These are phyloP conservation scores for Solanum hybrid DNA, from an alignment of 305 asterid genomes.

Conservation along the genomic window DNA sequence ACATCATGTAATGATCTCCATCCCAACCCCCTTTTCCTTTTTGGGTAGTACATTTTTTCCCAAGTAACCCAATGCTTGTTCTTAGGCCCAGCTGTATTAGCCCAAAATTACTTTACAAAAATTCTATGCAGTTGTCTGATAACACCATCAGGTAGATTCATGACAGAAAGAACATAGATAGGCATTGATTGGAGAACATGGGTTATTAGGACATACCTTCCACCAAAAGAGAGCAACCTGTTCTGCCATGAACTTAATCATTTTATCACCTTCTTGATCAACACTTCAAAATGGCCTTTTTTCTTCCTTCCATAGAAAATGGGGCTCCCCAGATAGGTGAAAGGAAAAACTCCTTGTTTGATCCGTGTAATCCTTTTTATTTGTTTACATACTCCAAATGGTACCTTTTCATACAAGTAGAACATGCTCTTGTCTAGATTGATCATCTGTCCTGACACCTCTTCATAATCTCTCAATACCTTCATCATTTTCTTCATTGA, in stretches of 20 bases:
- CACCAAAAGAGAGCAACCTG: background rate
- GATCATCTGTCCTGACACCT: background rate
- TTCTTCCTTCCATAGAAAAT: background rate
- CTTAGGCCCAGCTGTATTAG: background rate
- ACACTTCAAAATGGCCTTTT: background rate
- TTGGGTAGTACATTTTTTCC: background rate
- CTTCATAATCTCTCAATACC: background rate
- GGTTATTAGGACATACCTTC: background rate
- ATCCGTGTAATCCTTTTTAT: no score
- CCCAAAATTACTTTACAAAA: background rate
- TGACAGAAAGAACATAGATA: background rate
- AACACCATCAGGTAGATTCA: background rate
- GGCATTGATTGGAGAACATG: background rate
- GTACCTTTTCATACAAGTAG: background rate
- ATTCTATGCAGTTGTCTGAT: background rate
- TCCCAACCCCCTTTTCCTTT: background rate
- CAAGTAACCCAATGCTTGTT: background rate
- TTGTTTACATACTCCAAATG: background rate
- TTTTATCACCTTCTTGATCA: background rate
- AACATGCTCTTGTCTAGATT: background rate
- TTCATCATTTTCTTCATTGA: background rate
- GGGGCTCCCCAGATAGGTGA: background rate
- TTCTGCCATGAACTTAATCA: background rate
- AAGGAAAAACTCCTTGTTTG: background rate
- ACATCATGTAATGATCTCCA: background rate